Evolutionary conservation across 257 asterid genomes (phyloP).

Genomic region (Solanum microdontum): DNA sequence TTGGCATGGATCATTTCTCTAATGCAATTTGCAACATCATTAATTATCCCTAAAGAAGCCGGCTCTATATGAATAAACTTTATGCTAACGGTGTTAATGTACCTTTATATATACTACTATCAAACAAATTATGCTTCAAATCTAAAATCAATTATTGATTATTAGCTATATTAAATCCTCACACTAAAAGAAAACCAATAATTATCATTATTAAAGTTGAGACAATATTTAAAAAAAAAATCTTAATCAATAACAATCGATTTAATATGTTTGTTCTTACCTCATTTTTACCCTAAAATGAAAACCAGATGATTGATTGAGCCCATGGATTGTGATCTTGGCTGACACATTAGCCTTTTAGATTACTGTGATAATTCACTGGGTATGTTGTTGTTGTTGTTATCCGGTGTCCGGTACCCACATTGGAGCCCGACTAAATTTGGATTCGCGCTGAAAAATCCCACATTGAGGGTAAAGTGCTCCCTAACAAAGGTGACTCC

Average conservation of each 20-base stretch:
- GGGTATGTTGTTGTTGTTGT: too few species aligned
- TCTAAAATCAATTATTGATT: not conserved
- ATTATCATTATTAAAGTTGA: not conserved
- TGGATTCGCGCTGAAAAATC: too few species aligned
- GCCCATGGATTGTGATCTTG: not conserved
- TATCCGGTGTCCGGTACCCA: too few species aligned
- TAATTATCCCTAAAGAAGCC: not conserved
- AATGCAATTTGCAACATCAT: not conserved
- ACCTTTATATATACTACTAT: not conserved
- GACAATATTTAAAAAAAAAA: not conserved
- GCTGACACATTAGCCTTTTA: not conserved
- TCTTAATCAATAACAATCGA: not conserved
- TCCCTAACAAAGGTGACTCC: too few species aligned
- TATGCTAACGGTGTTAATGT: not conserved
- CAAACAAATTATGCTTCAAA: not conserved
- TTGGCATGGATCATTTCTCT: not conserved
- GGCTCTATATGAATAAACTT: not conserved
- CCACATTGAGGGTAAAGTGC: too few species aligned
- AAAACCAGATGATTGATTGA: not conserved
- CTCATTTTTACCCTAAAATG: not conserved
- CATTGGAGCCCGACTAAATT: too few species aligned
- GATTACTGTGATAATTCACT: not conserved
- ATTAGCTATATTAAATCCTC: not conserved
- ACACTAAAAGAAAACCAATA: not conserved
- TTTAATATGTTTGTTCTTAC: not conserved